Percentiles rank a stretch among this genome's conserved stretches.
Conservation (phyloP, 2,329 filamentous ascomycete genomes). For the Monosporascus sp. region DNA sequence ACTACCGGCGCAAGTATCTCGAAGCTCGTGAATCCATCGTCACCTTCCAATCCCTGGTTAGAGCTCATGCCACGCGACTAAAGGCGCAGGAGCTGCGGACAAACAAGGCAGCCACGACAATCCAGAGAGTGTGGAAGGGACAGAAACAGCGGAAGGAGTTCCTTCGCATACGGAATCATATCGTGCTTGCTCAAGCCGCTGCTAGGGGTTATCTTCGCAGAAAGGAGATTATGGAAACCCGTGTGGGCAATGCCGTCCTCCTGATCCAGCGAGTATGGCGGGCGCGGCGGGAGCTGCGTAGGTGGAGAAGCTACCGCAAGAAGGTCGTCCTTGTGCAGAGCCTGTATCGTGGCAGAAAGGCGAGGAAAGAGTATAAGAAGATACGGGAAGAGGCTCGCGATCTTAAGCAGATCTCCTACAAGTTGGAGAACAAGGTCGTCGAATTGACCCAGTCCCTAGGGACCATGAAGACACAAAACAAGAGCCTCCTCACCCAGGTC, state of each 20-base stretch:
- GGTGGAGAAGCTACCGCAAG: slow-evolving; percentile 83
- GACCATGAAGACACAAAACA: slow-evolving; percentile 92
- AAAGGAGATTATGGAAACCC: slow-evolving; percentile 88
- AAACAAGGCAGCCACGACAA: slow-evolving; percentile 83
- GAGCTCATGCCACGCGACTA: slow-evolving; percentile 74
- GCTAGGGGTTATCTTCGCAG: slow-evolving; percentile 90
- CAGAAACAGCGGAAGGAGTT: slow-evolving; percentile 83
- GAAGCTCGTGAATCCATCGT: slow-evolving; percentile 80
- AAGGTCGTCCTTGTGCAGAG: slow-evolving; percentile 89
- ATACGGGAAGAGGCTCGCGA: slow-evolving; percentile 94
- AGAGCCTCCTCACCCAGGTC: slow-evolving; percentile 77
- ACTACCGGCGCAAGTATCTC: slow-evolving; percentile 87
- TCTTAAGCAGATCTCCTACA: slow-evolving; percentile 99
- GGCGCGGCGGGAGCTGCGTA: slow-evolving; percentile 67
- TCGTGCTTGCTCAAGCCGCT: slow-evolving; percentile 82
- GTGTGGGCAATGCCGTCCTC: slow-evolving; percentile 83
- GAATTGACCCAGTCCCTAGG: slow-evolving; percentile 93
- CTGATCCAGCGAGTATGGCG: slow-evolving; percentile 91
- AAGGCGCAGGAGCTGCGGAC: slow-evolving; percentile 75
- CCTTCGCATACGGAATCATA: slow-evolving; percentile 70
- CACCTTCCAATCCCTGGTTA: slow-evolving; percentile 68
- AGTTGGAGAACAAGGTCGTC: slow-evolving; percentile 98
- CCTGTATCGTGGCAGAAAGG: slow-evolving; percentile 80
- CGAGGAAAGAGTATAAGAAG: slow-evolving; percentile 81
- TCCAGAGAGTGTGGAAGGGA: slow-evolving; percentile 92